These are phyloP conservation scores for Boechera retrofracta DNA, from an alignment of 345 rosid species.

Conservation along the genomic window DNA sequence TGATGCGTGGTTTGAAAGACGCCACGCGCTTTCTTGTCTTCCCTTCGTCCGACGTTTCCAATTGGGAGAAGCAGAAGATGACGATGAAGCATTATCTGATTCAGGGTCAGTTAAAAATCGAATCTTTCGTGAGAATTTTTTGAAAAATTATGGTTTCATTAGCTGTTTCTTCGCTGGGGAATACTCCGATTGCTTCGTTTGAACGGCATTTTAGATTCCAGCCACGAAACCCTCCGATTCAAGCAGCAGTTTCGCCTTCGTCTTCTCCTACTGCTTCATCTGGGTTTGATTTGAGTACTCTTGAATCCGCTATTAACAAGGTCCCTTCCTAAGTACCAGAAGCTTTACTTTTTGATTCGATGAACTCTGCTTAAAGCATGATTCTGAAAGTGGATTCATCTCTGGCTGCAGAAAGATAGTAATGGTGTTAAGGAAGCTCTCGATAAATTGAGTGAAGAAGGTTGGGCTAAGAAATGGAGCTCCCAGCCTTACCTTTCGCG, in stretches of 20 bases:
- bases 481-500: conserved; percentile 96
- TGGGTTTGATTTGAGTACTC: conserved; percentile 60
- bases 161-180: conserved; percentile 35
- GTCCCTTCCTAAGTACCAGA: conserved; percentile 31
- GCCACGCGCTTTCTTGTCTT: conserved; percentile 42
- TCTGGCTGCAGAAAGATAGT: conserved; percentile 73
- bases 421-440: conserved; percentile 82
- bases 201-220: conserved; percentile 18
- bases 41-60: conserved; percentile 27
- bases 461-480: conserved; percentile 96
- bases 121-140: background rate
- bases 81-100: conserved; percentile 24
- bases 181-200: conserved; percentile 28
- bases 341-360: background rate
- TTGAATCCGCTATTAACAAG: conserved; percentile 75
- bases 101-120: conserved; percentile 7
- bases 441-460: conserved; percentile 64
- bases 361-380: background rate
- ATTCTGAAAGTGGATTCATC: background rate
- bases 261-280: conserved; percentile 50
- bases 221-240: conserved; percentile 12
- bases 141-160: conserved; percentile 26
- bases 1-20: conserved; percentile 31
- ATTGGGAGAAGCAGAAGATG: conserved; percentile 22
- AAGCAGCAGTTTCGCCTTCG: conserved; percentile 29